Evolutionary conservation across 305 asterid genomes (phyloP), one percentile per base, ranked within the genome.

Genomic region (Caryopteris hybrid): DNA sequence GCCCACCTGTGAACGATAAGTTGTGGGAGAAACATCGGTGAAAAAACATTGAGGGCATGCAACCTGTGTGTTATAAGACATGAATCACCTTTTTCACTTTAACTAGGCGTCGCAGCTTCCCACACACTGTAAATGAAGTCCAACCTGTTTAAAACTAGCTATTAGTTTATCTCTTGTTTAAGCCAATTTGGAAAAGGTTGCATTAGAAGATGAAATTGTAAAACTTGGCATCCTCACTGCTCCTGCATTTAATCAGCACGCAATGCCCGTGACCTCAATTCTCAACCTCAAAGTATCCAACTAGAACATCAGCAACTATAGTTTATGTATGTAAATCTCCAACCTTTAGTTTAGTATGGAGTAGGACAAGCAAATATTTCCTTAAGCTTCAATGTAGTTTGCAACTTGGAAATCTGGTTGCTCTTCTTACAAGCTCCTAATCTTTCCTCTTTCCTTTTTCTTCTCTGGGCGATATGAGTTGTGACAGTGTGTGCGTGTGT

Each of bases 91-190:
- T 92, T 76, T 92, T 88, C 76, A 92, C 97, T 61, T 85, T 73
- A 71, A 91, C 96, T 31, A 90, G 73, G 63, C 97, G 96, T n/a
- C 98, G 86, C 64, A 92, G 82, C 89, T 92, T 92, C 18, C 98
- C 98, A 57, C 98, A 92, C 62, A 92, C 98, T 10, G 98, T 92
- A 78, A 92, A 92, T 39, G 98, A 92, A 71, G 98, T 92, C 98
- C 98, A 92, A 62, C 98, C 98, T 92, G 92, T 74, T 72, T 41
- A 78, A 38, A 66, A 75, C 65, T 25, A 59, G 55, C 64, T 11
- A 64, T 61, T 51, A 82, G 85, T 52, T 71, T 18, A 23, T 41
- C 51, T 18, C 42, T 10, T 31, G 11, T 6, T 42, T 17, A 20
- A 52, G 65, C 1, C 54, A 66, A 45, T 22, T 9, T 33, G 7